Base-by-base conservation (phyloP, 2,329 filamentous ascomycete genomes). In the Exophiala phaeomuriformis region DNA sequence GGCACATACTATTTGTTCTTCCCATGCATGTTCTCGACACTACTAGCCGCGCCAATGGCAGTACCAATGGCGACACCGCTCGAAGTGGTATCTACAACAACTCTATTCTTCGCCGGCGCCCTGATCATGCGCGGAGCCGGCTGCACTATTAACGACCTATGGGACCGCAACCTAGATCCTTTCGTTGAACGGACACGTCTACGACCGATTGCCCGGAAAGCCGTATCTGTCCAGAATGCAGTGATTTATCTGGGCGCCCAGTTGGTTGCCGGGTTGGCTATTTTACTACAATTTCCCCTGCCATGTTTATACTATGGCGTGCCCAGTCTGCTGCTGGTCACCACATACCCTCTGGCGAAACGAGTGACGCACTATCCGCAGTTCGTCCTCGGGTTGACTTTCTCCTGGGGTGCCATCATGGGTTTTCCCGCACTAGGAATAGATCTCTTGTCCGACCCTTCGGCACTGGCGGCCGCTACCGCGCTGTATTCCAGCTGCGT, bases 81-180 rank as follows among this genome's bases (percentile, higher is more conserved):
- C 30, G 68, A 72, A 44, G 65, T 75, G 5, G 46, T 68, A 55
- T 70, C 67, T 46, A 69, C 68, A 37, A 65, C 64, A 39, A 71
- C 64, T 27, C 66, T 70, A 29, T 73, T 71, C 58, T 73, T 70
- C 59, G 68, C 65, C 9, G 69, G 71, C 39, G 73, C 72, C 10
- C 63, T 79, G 57, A 69, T 80, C 48, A 71, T 79, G 67, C 72
- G 77, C 48, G 72, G 75, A 29, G 72, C 72, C 19, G 70, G 74
- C 3, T 81, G 78, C 62, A 71, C 76, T 0, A 80, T 79, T 67
- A 81, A 82, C 62, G 78, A 81, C 60, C 71, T 74, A 33, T 72
- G 77, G 65, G 79, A 82, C 59, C 71, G 74, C 45, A 75, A 77
- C 42, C 67, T 79, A 48, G 79, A 82, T 60, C 73, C 75, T 2